These are phyloP conservation scores for Ilyonectria robusta DNA, from an alignment of 2,329 filamentous ascomycete genomes.

Conservation along the genomic window DNA sequence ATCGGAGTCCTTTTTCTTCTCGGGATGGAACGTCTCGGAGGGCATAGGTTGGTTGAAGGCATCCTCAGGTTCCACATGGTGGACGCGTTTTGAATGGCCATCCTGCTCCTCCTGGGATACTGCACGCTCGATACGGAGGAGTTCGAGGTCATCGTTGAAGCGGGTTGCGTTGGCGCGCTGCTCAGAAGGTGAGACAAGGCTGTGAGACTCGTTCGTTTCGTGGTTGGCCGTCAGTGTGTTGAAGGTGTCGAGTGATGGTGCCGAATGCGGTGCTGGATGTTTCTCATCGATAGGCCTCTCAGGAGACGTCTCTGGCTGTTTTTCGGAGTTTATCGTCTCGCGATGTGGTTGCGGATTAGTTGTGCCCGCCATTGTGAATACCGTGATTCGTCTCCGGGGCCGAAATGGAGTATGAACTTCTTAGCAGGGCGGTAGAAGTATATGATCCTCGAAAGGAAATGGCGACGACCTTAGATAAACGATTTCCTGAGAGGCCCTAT, in stretches of 20 bases:
- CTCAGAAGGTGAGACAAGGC: constrained; percentile 42
- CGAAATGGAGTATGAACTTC: background rate
- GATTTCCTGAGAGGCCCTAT: background rate
- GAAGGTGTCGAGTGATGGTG: constrained; percentile 50
- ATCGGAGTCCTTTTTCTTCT: constrained; percentile 52
- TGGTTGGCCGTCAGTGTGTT: constrained; percentile 46
- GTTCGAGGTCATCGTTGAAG: constrained; percentile 64
- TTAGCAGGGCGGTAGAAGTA: background rate
- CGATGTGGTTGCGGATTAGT: constrained; percentile 36
- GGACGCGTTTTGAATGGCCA: constrained; percentile 46
- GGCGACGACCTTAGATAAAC: constrained; percentile 6
- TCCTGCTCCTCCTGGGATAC: constrained; percentile 60
- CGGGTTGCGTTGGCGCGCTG: constrained; percentile 55
- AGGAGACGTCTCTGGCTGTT: constrained; percentile 7
- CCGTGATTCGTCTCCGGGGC: constrained; percentile 13
- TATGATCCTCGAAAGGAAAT: background rate
- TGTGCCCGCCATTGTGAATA: constrained; percentile 35
- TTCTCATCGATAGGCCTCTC: constrained; percentile 43
- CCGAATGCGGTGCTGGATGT: constrained; percentile 37
- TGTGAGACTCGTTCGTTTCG: constrained; percentile 41
- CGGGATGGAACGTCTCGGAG: constrained; percentile 43
- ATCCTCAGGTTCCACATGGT: constrained; percentile 59
- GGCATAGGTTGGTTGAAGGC: constrained; percentile 58
- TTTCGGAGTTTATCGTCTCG: constrained; percentile 34
- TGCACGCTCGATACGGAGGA: constrained; percentile 62